Base-by-base conservation (phyloP, 2,329 filamentous ascomycete species). In the Fusarium beomiforme region DNA sequence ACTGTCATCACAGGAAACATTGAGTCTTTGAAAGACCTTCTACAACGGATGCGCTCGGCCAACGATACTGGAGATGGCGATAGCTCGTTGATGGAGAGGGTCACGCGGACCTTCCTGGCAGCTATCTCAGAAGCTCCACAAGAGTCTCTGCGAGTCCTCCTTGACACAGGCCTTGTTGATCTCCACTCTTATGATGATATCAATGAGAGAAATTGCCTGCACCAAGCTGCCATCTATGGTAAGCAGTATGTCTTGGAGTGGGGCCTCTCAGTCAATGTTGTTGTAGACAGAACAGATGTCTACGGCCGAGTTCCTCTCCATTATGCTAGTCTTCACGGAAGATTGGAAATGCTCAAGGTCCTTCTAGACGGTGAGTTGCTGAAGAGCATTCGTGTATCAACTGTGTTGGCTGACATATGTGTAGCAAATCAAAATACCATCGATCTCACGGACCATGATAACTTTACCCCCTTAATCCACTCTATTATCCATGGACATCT, bases 131-230 rank as follows among this genome's bases (percentile, higher is more conserved):
- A 97, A 75, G 95, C 92, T 6, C 91, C 94, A 1, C 88, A 92
- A 70, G 89, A 92, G 31, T 91, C 95, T 12, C 85, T 98, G 23
- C 88, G 90, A 64, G 84, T 93, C 9, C 87, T 99, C 29, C 85
- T 98, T 29, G 90, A 93, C 51, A 97, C 95, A 5, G 89, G 90
- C 1, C 83, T 96, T 26, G 93, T 99, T 36, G 92, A 98, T 79
- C 87, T 98, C n/a, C 91, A 94, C 76, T 96, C 94, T 1, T 94
- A 97, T 76, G 96, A 99, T 79, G 95, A 98, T 76, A 98, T 99
- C 80, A 99, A 98, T 76, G 95, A 98, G 83, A 89, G 96, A 42
- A 99, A 98, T 77, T 97, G 95, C 78, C 86, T 99, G 49, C 96
- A 99, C 76, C 96, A 98, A 82, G 93, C 96, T n/a, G 92, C 95